Base-by-base conservation (phyloP, 2,329 filamentous ascomycete genomes). In the Pseudogymnoascus sp. region DNA sequence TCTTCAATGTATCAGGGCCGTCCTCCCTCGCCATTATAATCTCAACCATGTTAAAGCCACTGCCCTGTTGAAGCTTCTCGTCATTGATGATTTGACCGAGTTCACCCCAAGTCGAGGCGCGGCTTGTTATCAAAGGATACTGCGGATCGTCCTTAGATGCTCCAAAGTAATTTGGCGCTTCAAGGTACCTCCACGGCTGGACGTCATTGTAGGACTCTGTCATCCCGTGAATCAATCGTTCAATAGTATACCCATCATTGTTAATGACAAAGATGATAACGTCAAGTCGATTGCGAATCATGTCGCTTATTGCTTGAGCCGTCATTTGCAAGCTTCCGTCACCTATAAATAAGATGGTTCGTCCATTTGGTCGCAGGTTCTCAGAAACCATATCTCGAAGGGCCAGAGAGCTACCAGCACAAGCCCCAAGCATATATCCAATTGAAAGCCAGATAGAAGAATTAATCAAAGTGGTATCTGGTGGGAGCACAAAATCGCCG, bases 311-410 rank as follows among this genome's bases (percentile, higher is more conserved):
- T 66, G 88, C 86, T 70, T 89, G 87, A 0, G 80, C 84, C 0
- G 86, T 89, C 75, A 89, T 82, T 66, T 88, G 82, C 64, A 89
- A 80, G 65, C 83, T 86, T 3, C 86, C 86, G 61, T 88, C 85
- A 4, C 85, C 85, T 35, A 85, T 85, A 65, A 85, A 78, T 1
- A 87, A 73, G 9, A 87, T 77, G 0, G 83, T 82, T 62, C 82
- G 75, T n/a, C 72, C 76, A 5, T 72, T 70, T 17, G 68, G 66
- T 23, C 40, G 17, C 19, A 42, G 81, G 38, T 42, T 42, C 38
- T 42, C 59, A 6, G 73, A 69, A 2, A 79, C 69, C 17, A 23
- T 44, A 63, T 86, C 83, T 19, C 73, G 72, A 3, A 81, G 77
- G 0, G 86, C 87, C 0, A 85, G 73, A 0, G 81, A 79, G 0